Base-by-base conservation (phyloP, 805 yeast genomes). In the Metschnikowia rubicola region DNA sequence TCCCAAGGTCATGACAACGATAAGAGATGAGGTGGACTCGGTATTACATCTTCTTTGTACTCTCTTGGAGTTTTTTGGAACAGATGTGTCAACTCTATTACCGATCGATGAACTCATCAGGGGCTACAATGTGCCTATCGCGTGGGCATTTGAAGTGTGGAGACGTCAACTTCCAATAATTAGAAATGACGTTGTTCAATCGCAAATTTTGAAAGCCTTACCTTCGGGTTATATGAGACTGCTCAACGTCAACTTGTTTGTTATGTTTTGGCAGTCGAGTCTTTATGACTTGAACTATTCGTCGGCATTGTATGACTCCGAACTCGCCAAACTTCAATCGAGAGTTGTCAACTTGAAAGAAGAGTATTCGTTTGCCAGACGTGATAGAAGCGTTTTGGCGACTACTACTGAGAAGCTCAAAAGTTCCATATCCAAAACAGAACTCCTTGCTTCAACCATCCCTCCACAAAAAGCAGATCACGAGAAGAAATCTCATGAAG, bases 121-220 rank as follows among this genome's bases (percentile, higher is more conserved):
- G 3, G 62, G 71, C 2, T 81, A 72, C 51, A 66, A 71, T 2
- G 68, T 85, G 8, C 71, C 79, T 3, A 63, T 78, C 0, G 73
- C 75, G 15, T 84, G 92, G 88, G 83, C 83, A 0, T 88, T 88
- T 66, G 88, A 84, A 51, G 59, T 88, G 2, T 89, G 96, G 96
- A 75, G 97, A 60, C 59, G 63, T 52, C 67, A 59, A 50, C 73
- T 63, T 62, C 64, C 55, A 29, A 64, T 38, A 47, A 51, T 15
- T 53, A 49, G 68, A 43, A 51, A 58, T 51, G 49, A 55, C 1
- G 37, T 31, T 3, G 36, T 43, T n/a, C 31, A 43, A 12, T 10
- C 44, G 8, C 29, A 38, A n/a, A 36, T 50, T n/a, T 26, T 37
- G 19, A 41, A 38, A 8, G 42, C 50, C 6, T 37, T 51, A 45